Evolutionary conservation across 441 rosid species (phyloP).

Genomic region (Euphorbia corollata): DNA sequence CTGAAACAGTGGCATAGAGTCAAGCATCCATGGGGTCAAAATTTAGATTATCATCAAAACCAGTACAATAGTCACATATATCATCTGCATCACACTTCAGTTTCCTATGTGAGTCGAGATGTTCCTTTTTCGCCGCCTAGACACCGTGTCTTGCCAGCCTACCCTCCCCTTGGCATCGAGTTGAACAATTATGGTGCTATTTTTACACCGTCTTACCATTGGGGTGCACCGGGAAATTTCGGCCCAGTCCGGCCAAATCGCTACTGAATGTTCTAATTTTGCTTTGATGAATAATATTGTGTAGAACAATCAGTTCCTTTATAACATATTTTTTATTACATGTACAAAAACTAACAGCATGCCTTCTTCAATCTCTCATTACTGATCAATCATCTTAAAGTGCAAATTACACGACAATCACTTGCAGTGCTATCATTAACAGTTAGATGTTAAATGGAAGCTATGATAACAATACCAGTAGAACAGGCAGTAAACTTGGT

Average conservation of each 20-base stretch:
- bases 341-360: too few species aligned
- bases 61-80: background rate
- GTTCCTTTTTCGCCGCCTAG: background rate
- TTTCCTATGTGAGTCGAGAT: background rate
- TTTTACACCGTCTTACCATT: constrained; percentile 3
- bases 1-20: background rate
- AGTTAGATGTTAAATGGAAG: too few species aligned
- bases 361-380: too few species aligned
- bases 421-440: too few species aligned
- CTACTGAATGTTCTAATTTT: background rate
- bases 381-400: too few species aligned
- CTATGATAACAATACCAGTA: too few species aligned
- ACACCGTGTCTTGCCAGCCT: constrained; percentile 8
- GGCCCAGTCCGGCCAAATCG: background rate
- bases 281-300: background rate
- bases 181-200: background rate
- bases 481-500: too few species aligned
- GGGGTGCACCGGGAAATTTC: background rate
- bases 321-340: too few species aligned
- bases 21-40: constrained; percentile 15
- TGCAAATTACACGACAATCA: too few species aligned
- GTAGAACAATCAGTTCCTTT: too few species aligned
- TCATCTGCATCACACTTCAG: background rate
- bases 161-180: background rate
- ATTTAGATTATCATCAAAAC: background rate